phyloP scores from a whole-genome alignment of 2,329 filamentous ascomycete genomes.

The Sclerotinia borealis region DNA sequence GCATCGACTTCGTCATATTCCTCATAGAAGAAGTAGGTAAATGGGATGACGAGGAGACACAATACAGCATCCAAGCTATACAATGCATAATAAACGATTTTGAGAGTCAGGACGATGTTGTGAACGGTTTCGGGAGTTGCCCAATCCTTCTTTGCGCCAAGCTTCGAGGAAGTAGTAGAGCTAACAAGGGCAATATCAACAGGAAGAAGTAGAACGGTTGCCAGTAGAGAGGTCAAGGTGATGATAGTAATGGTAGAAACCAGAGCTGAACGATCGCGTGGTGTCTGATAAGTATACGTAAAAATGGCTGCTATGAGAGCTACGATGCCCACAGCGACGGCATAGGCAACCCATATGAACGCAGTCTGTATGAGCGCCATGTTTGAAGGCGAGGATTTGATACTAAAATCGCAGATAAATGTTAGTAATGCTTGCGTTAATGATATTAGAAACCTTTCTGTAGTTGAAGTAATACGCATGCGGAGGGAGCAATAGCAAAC shows the following conservation, averaged over 20 bases:
- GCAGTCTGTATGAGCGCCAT: slow-evolving; percentile 68
- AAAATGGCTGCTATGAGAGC: slow-evolving; percentile 75
- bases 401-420: background rate
- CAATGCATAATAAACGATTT: slow-evolving; percentile 84
- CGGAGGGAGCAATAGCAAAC: background rate
- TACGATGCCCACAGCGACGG: slow-evolving; percentile 70
- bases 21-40: slow-evolving; percentile 97
- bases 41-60: slow-evolving; percentile 84
- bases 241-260: slow-evolving; percentile 83
- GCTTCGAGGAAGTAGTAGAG: slow-evolving; percentile 68
- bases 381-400: slow-evolving; percentile 11
- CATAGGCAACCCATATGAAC: slow-evolving; percentile 93
- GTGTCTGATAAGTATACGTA: slow-evolving; percentile 85
- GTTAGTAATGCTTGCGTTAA: background rate
- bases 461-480: background rate
- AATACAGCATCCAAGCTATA: slow-evolving; percentile 89
- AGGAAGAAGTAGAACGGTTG: slow-evolving; percentile 85
- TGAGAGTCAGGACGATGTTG: slow-evolving; percentile 71
- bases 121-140: slow-evolving; percentile 76
- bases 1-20: slow-evolving; percentile 90
- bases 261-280: slow-evolving; percentile 74
- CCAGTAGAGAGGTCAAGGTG: slow-evolving; percentile 79
- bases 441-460: background rate
- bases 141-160: slow-evolving; percentile 89
- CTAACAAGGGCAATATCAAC: slow-evolving; percentile 95